Base-by-base conservation (phyloP, 352 stramenopile genomes). In the Pythium sukuiense region DNA sequence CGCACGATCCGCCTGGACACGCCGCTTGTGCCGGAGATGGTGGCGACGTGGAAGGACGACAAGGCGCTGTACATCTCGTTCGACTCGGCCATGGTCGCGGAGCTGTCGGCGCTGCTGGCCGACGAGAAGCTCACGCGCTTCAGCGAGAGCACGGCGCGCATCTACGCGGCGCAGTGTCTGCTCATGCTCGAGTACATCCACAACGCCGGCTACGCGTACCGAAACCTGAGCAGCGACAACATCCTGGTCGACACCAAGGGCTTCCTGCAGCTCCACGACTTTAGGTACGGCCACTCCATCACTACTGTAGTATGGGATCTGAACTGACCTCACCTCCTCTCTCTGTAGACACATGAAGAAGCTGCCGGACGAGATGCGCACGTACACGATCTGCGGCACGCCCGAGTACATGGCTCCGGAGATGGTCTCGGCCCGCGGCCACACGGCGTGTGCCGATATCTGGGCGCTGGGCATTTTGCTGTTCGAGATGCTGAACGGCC, bases 341-440 rank as follows among this genome's bases (percentile, higher is more conserved):
- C 35, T 3, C 6, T 39, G 20, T 20, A 84, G 83, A 43, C 81
- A 91, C 70, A 89, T 92, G 83, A 93, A 93, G 65, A 89, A 89
- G 48, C 78, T 93, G 6, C 81, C 83, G 8, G 87, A 95, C 56
- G 82, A 93, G 60, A 80, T 79, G 20, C 80, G 85, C 13, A 96
- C 89, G 32, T 93, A 94, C 72, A 96, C 89, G 33, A 91, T 97
- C 61, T 96, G 87, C 48, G 88, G 88, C 9, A 96, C 88, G 26
- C 81, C 89, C 30, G 89, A 97, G 72, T 97, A 96, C 73, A 93
- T 96, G 76, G 83, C 89, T 9, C 89, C 89, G 0, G 89, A 97
- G 67, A 93, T 97, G 85, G 77, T 97, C 37, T 94, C 86, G 0
- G 88, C 87, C 2, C 79, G 88, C 20, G 85, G 84, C 6, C 86